Conservation (phyloP, 495 filamentous ascomycete species). For the Viridothelium virens region DNA sequence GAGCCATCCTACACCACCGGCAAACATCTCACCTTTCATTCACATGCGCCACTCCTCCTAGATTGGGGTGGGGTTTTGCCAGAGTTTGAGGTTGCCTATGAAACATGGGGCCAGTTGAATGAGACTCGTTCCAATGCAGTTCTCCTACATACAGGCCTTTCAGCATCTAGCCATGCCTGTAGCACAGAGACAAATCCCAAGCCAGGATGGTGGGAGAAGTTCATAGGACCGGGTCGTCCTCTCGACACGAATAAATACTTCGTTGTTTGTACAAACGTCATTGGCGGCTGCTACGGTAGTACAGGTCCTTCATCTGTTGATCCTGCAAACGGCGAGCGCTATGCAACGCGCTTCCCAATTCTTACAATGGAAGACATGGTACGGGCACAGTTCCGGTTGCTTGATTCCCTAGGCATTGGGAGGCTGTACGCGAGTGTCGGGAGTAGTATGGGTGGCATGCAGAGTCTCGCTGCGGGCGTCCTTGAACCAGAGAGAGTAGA, state of each 20-base stretch:
- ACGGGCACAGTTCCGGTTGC: slow-evolving; percentile 80
- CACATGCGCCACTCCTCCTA: slow-evolving; percentile 63
- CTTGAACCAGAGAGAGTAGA: slow-evolving; percentile 74
- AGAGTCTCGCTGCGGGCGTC: slow-evolving; percentile 84
- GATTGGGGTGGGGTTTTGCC: slow-evolving; percentile 90
- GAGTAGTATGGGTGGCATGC: slow-evolving; percentile 98
- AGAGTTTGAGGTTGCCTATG: slow-evolving; percentile 84
- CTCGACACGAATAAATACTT: slow-evolving; percentile 88
- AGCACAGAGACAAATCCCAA: slow-evolving; percentile 78
- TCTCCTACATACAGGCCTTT: slow-evolving; percentile 86
- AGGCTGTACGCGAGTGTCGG: slow-evolving; percentile 90
- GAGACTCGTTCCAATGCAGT: slow-evolving; percentile 79
- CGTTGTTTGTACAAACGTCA: slow-evolving; percentile 92
- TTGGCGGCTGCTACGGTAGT: slow-evolving; percentile 93
- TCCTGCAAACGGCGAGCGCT: slow-evolving; percentile 77
- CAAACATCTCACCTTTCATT: slow-evolving; percentile 66
- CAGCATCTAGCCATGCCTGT: slow-evolving; percentile 90
- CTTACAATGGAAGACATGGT: slow-evolving; percentile 98
- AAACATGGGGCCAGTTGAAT: slow-evolving; percentile 86
- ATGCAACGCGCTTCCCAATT: slow-evolving; percentile 94
- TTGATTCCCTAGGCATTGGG: slow-evolving; percentile 70
- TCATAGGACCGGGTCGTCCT: slow-evolving; percentile 81
- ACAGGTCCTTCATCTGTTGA: slow-evolving; percentile 86
- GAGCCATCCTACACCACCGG: slow-evolving; percentile 93
- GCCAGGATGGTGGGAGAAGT: slow-evolving; percentile 98